Base-by-base conservation (phyloP, 805 yeast species). In the Ascoidea asiatica region DNA sequence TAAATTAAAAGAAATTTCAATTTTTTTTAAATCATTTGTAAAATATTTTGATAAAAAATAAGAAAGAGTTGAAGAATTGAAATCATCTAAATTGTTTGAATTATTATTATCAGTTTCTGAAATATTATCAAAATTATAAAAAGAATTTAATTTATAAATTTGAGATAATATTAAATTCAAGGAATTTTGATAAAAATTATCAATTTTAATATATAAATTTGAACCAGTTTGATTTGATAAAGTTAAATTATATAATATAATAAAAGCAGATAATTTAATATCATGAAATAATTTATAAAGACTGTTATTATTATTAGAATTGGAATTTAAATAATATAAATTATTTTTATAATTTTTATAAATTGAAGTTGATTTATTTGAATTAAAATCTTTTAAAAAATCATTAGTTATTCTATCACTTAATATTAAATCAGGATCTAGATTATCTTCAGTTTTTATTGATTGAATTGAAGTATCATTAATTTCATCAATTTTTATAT, bases 221-320 rank as follows among this genome's bases (percentile, higher is more conserved):
- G 73, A 57, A 1, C 82, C 81, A 18, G 74, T 64, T 19, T 69
- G 67, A 46, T 69, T 63, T 35, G 66, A 59, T n/a, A 67, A 53
- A 11, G 74, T 67, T 29, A 29, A 29, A 29, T 29, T 29, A 15
- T 29, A 29, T 8, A 29, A 11, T 29, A 29, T 11, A 29, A 29
- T 29, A 15, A 29, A 29, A 36, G 78, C 63, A 0, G 79, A 74
- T 17, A 79, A 60, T 47, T 71, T 79, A 40, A 84, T 55, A 57
- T 84, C 95, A 54, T 83, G 90, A 53, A 67, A 82, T 11, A 83
- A 54, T 39, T 64, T 63, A 53, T 79, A 81, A 5, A 81, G 64
- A 1, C 72, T 62, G 7, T 56, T 46, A 53, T 81, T 81, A 17
- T 60, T 54, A 1, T 56, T 55, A 1, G 57, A 50, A 29, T 29